Evolutionary conservation across 371 early-diverging fungal genomes (phyloP).

Genomic region (Dinochytrium kinnereticum): DNA sequence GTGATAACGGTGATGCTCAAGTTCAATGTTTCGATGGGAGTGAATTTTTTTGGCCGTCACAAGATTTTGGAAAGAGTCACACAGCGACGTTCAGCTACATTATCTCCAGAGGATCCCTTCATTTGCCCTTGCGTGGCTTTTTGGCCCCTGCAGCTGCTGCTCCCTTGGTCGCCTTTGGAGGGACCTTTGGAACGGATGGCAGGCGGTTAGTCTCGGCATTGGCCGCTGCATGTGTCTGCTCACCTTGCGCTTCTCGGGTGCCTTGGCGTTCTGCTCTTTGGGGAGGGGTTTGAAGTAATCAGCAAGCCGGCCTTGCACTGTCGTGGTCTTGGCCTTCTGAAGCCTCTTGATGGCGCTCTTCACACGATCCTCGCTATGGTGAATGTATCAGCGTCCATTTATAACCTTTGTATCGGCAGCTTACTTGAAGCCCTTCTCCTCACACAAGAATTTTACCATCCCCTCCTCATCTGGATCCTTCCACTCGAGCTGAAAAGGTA

Average conservation of each 20-base stretch:
- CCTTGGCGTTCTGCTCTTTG: conserved; percentile 25
- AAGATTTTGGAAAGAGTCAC: too few relatives aligned
- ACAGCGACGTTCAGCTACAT: too few relatives aligned
- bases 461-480: conserved; percentile 87
- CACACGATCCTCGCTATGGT: conserved; percentile 87
- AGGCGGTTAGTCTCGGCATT: neutral
- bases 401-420: too few relatives aligned
- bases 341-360: conserved; percentile 84
- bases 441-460: conserved; percentile 88
- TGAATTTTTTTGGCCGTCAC: too few relatives aligned
- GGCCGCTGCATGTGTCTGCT: neutral
- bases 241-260: conserved; percentile 33
- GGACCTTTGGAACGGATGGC: neutral
- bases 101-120: too few relatives aligned
- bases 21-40: too few relatives aligned
- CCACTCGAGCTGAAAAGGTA: conserved; percentile 89
- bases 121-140: too few relatives aligned
- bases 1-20: too few relatives aligned
- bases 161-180: neutral
- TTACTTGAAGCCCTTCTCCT: conserved; percentile 95
- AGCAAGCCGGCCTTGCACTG: conserved; percentile 90
- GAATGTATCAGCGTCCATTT: too few relatives aligned
- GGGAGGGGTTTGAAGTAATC: conserved; percentile 80
- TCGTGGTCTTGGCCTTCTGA: conserved; percentile 69
- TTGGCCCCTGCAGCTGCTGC: too few relatives aligned